Percentiles rank a stretch among this genome's conserved stretches.
These are phyloP conservation scores for Mycena polygramma DNA, from an alignment of 768 basidiomycete species.

Conservation along the genomic window DNA sequence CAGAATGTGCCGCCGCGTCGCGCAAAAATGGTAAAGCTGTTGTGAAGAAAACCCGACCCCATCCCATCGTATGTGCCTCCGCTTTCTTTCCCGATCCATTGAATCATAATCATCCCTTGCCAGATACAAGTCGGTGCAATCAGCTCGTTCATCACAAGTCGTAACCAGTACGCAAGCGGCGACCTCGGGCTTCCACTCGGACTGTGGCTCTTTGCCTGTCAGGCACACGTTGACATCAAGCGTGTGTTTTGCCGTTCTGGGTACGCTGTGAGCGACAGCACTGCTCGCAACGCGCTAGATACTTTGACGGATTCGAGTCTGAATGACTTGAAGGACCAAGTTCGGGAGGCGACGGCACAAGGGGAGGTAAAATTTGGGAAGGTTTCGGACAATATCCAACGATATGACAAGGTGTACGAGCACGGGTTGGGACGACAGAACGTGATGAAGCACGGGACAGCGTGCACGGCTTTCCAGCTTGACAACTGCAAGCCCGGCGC, in stretches of 20 bases:
- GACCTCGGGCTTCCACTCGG: background rate
- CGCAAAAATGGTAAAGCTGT: background rate
- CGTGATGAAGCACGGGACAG: background rate
- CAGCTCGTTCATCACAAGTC: background rate
- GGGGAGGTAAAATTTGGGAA: too few species aligned
- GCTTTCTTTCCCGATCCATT: too few species aligned
- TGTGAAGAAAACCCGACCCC: background rate
- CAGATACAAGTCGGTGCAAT: background rate
- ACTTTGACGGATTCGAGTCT: background rate
- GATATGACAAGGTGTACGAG: background rate
- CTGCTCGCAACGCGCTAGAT: background rate
- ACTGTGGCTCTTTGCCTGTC: background rate
- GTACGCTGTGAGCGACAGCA: conserved; percentile 7
- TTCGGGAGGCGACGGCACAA: too few species aligned
- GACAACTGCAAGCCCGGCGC: conserved; percentile 5
- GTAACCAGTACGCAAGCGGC: background rate
- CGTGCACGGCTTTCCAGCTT: background rate
- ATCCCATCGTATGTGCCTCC: too few species aligned
- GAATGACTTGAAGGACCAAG: too few species aligned
- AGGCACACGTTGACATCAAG: background rate
- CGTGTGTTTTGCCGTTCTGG: conserved; percentile 5
- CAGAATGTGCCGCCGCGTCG: background rate
- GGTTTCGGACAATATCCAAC: too few species aligned
- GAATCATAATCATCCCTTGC: background rate
- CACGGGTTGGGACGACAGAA: background rate